Base-by-base conservation (phyloP, 148 eudicot genomes). In the Silene latifolia region DNA sequence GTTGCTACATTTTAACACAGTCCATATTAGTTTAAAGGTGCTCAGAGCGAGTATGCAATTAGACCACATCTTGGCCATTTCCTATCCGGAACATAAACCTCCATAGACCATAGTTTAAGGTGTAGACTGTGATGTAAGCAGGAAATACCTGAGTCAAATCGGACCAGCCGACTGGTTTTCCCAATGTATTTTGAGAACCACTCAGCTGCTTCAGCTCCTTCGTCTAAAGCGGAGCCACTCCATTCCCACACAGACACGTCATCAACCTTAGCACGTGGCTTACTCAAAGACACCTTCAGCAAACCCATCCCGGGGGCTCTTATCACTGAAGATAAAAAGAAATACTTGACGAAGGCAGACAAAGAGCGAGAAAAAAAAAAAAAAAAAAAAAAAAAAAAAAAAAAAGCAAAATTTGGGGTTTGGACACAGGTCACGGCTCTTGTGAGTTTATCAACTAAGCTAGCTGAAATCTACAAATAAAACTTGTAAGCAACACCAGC, bases 201-300 rank as follows among this genome's bases (percentile, higher is more conserved):
- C 11, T 80, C 78, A 27, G 98, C 88, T 62, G 90, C 90, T 27
- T 84, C 87, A 7, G 68, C 80, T 48, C 98, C 97, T 82, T 94
- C 93, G 73, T 89, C 97, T 51, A 87, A 82, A 18, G 95, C 93
- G 71, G 93, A 85, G 63, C 98, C 98, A 81, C 83, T 84, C 98
- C 98, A 94, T 23, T 86, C 86, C 97, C 97, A 91, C 66, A 89
- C 89, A 13, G 93, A 86, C 63, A 94, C 91, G 72, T 93, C 82
- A 67, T 89, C 85, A 69, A 91, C 77, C 68, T 72, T 80, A 72
- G 74, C 79, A 75, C 72, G 24, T 20, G 97, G 88, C 72, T 71
- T 87, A 64, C 67, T 78, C 82, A 94, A 39, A 23, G 90, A 83
- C 72, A 91, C 80, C 83, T 91, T 90, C 73, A 91, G 82, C 51